phyloP scores from a whole-genome alignment of 352 stramenopile species.

The Pythium brassicae region DNA sequence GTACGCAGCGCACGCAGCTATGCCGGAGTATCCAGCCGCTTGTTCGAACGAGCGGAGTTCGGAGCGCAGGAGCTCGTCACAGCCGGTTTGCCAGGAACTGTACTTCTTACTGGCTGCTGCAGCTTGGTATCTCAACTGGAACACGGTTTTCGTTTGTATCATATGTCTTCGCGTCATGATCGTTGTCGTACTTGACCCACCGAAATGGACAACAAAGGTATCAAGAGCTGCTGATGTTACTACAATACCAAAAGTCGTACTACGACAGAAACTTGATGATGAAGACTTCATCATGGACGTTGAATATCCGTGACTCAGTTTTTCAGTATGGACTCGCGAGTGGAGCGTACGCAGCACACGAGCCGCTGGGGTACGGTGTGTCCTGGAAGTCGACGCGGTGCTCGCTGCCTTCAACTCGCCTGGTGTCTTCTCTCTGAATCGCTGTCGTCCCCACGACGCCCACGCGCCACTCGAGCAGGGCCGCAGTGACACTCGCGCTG shows the following conservation, averaged over 20 bases:
- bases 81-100: too few species aligned
- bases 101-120: too few species aligned
- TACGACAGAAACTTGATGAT: background rate
- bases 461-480: slow-evolving; percentile 2
- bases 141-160: slow-evolving; percentile 1
- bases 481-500: background rate
- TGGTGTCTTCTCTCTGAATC: background rate
- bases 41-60: background rate
- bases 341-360: background rate
- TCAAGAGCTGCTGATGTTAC: too few species aligned
- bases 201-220: too few species aligned
- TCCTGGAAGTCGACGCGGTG: background rate
- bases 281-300: background rate
- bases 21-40: too few species aligned
- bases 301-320: background rate
- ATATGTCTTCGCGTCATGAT: background rate
- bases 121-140: background rate
- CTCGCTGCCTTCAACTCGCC: background rate
- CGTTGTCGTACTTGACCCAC: too few species aligned
- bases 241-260: too few species aligned
- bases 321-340: background rate
- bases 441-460: background rate
- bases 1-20: background rate
- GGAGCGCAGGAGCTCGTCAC: too few species aligned
- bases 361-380: background rate